Percentiles rank a stretch among this genome's conserved stretches.
phyloP scores from a whole-genome alignment of 2,329 filamentous ascomycete genomes.

The Tolypocladium tundrense region DNA sequence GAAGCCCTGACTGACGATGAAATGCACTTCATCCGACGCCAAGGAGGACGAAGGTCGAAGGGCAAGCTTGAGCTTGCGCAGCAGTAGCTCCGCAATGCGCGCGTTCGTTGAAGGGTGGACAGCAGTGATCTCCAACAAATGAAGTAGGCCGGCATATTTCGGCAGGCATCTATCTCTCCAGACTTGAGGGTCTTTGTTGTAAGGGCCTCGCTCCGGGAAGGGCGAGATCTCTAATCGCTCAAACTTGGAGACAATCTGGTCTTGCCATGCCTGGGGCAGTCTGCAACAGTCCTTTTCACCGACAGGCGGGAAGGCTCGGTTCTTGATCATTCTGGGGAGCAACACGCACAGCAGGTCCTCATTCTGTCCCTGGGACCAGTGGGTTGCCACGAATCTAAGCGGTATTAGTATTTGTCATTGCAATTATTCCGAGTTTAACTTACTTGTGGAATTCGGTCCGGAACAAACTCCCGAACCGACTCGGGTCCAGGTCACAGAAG shows the following conservation, averaged over 20 bases:
- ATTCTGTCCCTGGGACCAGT: slow-evolving; percentile 58
- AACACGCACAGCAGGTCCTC: slow-evolving; percentile 61
- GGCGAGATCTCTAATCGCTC: slow-evolving; percentile 52
- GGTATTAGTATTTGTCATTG: slow-evolving; percentile 7
- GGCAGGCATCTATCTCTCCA: slow-evolving; percentile 56
- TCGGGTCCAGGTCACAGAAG: slow-evolving; percentile 61
- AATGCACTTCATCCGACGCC: slow-evolving; percentile 54
- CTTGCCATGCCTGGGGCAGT: slow-evolving; percentile 60
- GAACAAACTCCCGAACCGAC: slow-evolving; percentile 70
- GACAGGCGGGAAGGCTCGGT: slow-evolving; percentile 41
- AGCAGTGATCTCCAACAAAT: slow-evolving; percentile 48
- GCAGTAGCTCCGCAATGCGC: slow-evolving; percentile 54
- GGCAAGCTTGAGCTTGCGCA: slow-evolving; percentile 56
- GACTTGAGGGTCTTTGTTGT: slow-evolving; percentile 49
- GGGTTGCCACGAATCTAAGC: slow-evolving; percentile 60
- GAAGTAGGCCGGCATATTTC: slow-evolving; percentile 57
- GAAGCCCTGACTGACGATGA: slow-evolving; percentile 68
- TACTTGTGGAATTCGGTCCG: slow-evolving; percentile 73
- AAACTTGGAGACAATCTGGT: slow-evolving; percentile 61
- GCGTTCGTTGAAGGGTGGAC: slow-evolving; percentile 58
- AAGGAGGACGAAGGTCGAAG: slow-evolving; percentile 49
- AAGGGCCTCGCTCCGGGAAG: slow-evolving; percentile 53
- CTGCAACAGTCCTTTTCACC: slow-evolving; percentile 42
- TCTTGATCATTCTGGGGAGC: slow-evolving; percentile 53
- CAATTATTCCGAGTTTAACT: slow-evolving; percentile 7